Percentiles rank a stretch among this genome's conserved stretches.
Evolutionary conservation across 2,329 filamentous ascomycete genomes (phyloP).

Genomic region (Magnaporthiopsis rhizophila): DNA sequence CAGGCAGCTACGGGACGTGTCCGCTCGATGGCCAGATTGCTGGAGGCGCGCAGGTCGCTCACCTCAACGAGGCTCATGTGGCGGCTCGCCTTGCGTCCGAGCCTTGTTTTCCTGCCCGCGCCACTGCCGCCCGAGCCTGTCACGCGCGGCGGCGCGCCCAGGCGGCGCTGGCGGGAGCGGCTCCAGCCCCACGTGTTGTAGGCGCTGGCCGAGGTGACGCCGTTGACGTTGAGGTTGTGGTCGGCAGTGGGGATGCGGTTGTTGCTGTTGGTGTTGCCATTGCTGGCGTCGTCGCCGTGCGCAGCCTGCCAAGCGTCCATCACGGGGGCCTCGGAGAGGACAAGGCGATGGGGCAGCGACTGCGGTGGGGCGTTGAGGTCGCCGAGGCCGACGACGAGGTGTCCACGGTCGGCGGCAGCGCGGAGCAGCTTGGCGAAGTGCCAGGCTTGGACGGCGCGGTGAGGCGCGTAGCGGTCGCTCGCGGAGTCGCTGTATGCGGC

Average conservation of each 20-base stretch:
- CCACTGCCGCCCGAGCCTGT: conserved; percentile 9
- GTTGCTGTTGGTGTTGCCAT: background rate
- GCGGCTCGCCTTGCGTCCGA: conserved; percentile 1
- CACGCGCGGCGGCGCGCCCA: conserved; percentile 38
- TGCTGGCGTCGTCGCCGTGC: conserved; percentile 55
- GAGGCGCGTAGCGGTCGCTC: conserved; percentile 74
- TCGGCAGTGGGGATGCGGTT: conserved; percentile 58
- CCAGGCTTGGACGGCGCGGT: conserved; percentile 90
- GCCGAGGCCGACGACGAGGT: conserved; percentile 77
- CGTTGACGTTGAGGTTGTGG: conserved; percentile 73
- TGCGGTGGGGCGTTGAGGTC: conserved; percentile 97
- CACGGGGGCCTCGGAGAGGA: conserved; percentile 72
- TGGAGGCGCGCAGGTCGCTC: conserved; percentile 5
- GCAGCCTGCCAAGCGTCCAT: conserved; percentile 78
- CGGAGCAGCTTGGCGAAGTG: conserved; percentile 85
- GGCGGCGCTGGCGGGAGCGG: conserved; percentile 57
- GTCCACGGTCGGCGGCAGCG: conserved; percentile 69
- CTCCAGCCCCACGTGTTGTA: conserved; percentile 94
- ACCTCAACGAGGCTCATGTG: conserved; percentile 8
- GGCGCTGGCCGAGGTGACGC: conserved; percentile 76
- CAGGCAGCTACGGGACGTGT: background rate
- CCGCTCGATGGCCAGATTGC: conserved; percentile 36
- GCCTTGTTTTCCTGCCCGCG: background rate
- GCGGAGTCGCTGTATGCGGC: conserved; percentile 71
- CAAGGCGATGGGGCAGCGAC: conserved; percentile 74